Evolutionary conservation across 176 grass and related monocot genomes (phyloP), one percentile per base, ranked within the genome.

Genomic region (Carex parvula): DNA sequence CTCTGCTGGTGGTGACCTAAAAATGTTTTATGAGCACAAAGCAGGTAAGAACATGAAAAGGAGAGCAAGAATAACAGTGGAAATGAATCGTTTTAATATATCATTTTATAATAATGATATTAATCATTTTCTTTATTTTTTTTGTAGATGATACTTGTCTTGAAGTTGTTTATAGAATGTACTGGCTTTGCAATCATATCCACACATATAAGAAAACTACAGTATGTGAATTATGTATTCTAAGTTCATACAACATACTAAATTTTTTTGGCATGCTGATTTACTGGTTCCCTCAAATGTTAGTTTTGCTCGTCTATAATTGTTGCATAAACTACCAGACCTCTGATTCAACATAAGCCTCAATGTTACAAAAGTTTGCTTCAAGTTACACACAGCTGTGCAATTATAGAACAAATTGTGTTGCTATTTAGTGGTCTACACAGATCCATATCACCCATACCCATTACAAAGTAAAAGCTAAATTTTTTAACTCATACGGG

Each of bases 21-120:
- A 95, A 82, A 93, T 98, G 96, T 98, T 98, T 86, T 98, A 95
- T 82, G 92, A 98, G 84, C 92, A 93, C 53, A 95, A 67, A 98
- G 90, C 86, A 88, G 89, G 92, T 98, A 86, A 8, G 58, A 42
- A 59, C 71, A 75, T 52, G 12, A 75, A 52, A 74, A 50, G 14
- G 69, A 14, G 21, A 10, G 69, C 18, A 21, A 15, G 21, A 29
- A 20, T 53, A 75, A 75, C 21, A 53, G 6, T 54, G 41, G 46
- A 54, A 54, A 15, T 54, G 13, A 55, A 16, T 30, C 72, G 4
- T 52, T 26, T 8, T 5, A 11, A 30, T 8, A 55, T 24, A 55
- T 32, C 14, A 13, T 6, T 0, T 32, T 76, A 29, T 54, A 1
- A 76, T 21, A 76, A 8, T 32, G 22, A 76, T 55, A 29, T 6